phyloP scores from a whole-genome alignment of 2,329 filamentous ascomycete species.

The Penicillium sp. region DNA sequence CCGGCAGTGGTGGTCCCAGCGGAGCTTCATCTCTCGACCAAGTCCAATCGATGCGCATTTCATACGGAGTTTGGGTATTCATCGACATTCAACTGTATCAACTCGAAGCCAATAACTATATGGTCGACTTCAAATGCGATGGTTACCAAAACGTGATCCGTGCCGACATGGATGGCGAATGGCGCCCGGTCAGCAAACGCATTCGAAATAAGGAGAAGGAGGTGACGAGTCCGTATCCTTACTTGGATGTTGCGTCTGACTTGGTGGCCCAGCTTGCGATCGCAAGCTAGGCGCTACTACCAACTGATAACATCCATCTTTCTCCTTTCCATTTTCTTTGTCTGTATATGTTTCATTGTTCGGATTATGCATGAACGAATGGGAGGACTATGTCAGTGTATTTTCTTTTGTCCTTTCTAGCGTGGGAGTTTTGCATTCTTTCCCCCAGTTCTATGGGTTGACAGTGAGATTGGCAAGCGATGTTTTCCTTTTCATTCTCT shows the following conservation, averaged over 20 bases:
- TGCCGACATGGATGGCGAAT: slow-evolving; percentile 41
- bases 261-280: slow-evolving; percentile 91
- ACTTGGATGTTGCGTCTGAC: slow-evolving; percentile 86
- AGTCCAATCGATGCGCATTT: slow-evolving; percentile 37
- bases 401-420: not conserved
- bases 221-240: slow-evolving; percentile 91
- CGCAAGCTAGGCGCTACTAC: slow-evolving; percentile 35
- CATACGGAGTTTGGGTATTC: slow-evolving; percentile 81
- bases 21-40: slow-evolving; percentile 36
- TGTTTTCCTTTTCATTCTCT: not conserved
- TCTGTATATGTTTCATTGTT: not conserved
- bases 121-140: slow-evolving; percentile 98
- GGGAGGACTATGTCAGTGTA: not conserved
- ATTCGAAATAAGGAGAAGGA: slow-evolving; percentile 78
- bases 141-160: slow-evolving; percentile 87
- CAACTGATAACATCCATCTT: not conserved
- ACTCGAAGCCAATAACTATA: slow-evolving; percentile 86
- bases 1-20: slow-evolving; percentile 25
- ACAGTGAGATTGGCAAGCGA: too few relatives aligned
- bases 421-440: not conserved
- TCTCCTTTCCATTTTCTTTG: not conserved
- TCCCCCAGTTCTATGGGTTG: not conserved
- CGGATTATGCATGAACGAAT: not conserved
- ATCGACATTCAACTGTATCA: slow-evolving; percentile 95
- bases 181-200: slow-evolving; percentile 47